Base-by-base conservation (phyloP, 495 filamentous ascomycete species). In the Aspergillus mulundensis region DNA sequence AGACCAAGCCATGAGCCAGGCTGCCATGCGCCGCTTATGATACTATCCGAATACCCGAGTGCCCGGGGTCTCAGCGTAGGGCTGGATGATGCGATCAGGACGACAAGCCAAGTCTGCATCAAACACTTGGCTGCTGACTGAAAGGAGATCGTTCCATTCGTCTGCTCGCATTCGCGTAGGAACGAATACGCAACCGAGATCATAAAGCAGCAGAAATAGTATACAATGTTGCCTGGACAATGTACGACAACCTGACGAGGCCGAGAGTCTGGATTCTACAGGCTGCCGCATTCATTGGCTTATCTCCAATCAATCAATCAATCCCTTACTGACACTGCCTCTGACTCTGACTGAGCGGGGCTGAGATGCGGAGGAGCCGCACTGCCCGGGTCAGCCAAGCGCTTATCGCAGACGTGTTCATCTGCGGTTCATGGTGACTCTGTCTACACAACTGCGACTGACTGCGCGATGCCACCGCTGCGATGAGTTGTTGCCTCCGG, bases 361-460 rank as follows among this genome's bases (percentile, higher is more conserved):
- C 45, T 48, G 45, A n/a, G 10, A 46, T 20, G 34, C 48, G 34
- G 48, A 50, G 43, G 32, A 39, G 34, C 48, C 48, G 48, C 48
- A 50, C 48, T 14, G 48, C 48, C 48, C 47, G 25, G 32, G 18
- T 39, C 30, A 36, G 25, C 25, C 45, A 18, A 50, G 34, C 3
- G 30, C 12, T 50, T 50, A 34, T 40, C 30, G 30, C 34, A 40
- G 21, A 50, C 48, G 48, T 50, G 48, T 40, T 16, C 48, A 1
- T 21, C 21, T 40, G 34, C 25, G 34, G 34, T 10, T 24, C 5
- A 11, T 40, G 48, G 20, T n/a, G 12, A 40, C 14, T 38, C 18
- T 30, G 30, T 50, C 4, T 50, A 15, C 19, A 7, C 25, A 8
- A 11, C 19, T 23, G 11, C 34, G 34, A 36, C 25, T 8, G 25